These are phyloP conservation scores for Penicillium sp. DNA, from an alignment of 2,329 filamentous ascomycete genomes.

Conservation along the genomic window DNA sequence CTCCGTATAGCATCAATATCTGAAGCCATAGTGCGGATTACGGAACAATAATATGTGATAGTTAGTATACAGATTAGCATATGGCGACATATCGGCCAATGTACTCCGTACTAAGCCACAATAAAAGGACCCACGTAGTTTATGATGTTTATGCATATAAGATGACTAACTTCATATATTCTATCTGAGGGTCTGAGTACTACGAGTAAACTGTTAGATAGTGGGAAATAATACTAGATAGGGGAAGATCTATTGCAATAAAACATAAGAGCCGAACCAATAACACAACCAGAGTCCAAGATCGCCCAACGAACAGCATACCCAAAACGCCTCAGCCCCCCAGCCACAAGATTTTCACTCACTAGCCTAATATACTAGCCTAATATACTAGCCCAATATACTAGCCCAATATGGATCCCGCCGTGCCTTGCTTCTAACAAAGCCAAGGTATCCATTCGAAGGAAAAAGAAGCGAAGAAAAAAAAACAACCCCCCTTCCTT, in stretches of 20 bases:
- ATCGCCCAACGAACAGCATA: background rate
- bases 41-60: background rate
- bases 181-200: background rate
- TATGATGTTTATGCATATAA: background rate
- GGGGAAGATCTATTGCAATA: background rate
- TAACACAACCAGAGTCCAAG: background rate
- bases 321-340: background rate
- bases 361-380: slow-evolving; percentile 3
- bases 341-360: slow-evolving; percentile 7
- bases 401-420: slow-evolving; percentile 2
- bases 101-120: background rate
- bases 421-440: slow-evolving; percentile 4
- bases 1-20: background rate
- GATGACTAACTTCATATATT: background rate
- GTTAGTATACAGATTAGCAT: background rate
- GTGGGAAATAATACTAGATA: background rate
- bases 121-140: background rate
- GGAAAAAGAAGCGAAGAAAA: slow-evolving; percentile 7
- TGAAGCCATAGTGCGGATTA: background rate
- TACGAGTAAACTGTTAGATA: background rate
- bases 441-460: slow-evolving; percentile 1
- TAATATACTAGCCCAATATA: slow-evolving; percentile 4
- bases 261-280: background rate
- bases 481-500: background rate
- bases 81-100: background rate